Base-by-base conservation (phyloP, 1,139 yeast genomes). In the Magnusiomyces suaveolens region DNA sequence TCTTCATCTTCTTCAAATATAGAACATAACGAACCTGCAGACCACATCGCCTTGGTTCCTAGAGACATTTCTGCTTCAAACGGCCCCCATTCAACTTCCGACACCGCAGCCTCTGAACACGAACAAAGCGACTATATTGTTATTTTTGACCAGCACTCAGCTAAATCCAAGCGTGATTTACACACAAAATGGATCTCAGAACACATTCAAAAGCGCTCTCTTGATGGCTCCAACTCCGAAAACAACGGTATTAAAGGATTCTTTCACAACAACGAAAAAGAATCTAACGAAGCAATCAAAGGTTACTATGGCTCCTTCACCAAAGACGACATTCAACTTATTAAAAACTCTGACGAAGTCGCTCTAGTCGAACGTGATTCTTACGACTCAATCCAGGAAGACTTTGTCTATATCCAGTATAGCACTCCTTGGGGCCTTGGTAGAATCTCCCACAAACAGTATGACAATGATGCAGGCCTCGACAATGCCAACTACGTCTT, bases 401-500 rank as follows among this genome's bases (percentile, higher is more conserved):
- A 56, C 26, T 54, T 46, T 48, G 53, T 51, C 2, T 54, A 52
- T 32, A 41, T 51, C 8, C 59, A 56, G 32, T 26, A 32, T 61
- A 61, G 49, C 51, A 59, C 50, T 41, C 81, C 83, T 18, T 79
- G 83, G 84, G 84, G 83, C 41, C 72, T 80, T 59, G 79, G 81
- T 38, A 71, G 84, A 66, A 71, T 79, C 50, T 77, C 82, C 33
- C 69, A 66, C 56, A 50, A 57, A 72, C 38, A 48, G 1, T 43
- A 26, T 10, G 48, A 50, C 14, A 46, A 48, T 33, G 38, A 55
- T 20, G 39, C 53, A 18, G 56, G 52, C 21, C 55, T 57, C 36
- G 54, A 58, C 23, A 57, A 60, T 21, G 46, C 36, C 6, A 49
- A 46, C n/a, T 78, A 77, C 68, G 72, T 75, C 60, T 36, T 16